Evolutionary conservation across 164 flowering plant species (phyloP), one percentile per base, ranked within the genome.

Genomic region (Magnolia changhungtana): DNA sequence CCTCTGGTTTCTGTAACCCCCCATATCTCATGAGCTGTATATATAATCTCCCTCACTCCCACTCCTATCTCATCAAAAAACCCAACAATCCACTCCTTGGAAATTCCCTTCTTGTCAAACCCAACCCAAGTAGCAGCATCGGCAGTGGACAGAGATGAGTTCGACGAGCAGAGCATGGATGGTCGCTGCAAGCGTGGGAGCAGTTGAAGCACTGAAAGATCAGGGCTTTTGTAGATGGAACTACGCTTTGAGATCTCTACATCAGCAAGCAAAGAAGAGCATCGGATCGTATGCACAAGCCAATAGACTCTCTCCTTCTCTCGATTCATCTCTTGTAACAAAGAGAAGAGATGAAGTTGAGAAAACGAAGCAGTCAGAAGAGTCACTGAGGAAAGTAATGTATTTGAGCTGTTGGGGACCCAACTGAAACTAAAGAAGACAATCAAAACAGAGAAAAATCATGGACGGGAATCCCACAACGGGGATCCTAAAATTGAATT

Each of bases 321-420:
- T 63, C 21, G 23, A 63, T 10, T 23, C 77, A 14, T n/a, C 61
- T 63, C 49, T 72, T 24, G 51, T 63, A 49, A 37, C 2, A 10
- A 16, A 49, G 50, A n/a, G 55, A 49, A 23, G 8, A n/a, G 72
- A 27, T 66, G 45, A 68, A 59, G 61, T 59, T 9, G 55, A 58
- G 18, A 55, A 69, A 73, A 27, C 37, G 6, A 82, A 77, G 55
- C 75, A 68, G 55, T 72, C 84, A 2, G 89, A 85, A 65, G 85
- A 84, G 37, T 82, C 84, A 18, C 49, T 83, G 50, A 78, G 84
- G 67, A 87, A 31, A 68, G 87, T 83, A 63, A 84, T 85, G 89
- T 84, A 79, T 74, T 79, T 85, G 84, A 88, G 87, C 77, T 87
- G 86, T 51, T 86, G 89, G 89, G 89, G 88, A 66, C 87, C 89